Base-by-base conservation (phyloP, 2,329 filamentous ascomycete species). In the Colletotrichum higginsianum region DNA sequence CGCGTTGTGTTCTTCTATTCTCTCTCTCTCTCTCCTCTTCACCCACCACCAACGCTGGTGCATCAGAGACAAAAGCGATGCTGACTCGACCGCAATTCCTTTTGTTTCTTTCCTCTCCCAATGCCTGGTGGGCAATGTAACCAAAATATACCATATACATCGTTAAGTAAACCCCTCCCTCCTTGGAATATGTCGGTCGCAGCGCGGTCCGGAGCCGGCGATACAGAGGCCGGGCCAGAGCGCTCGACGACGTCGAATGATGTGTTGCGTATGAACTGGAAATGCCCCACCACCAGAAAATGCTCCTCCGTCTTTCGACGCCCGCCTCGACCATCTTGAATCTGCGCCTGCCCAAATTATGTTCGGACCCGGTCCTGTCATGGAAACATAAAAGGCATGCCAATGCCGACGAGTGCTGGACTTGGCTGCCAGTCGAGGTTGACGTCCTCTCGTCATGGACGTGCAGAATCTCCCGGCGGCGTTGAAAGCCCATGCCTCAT, bases 311-410 rank as follows among this genome's bases (percentile, higher is more conserved):
- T 77, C 78, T 57, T 79, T 71, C 79, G 47, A 79, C 63, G 46
- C 70, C 74, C n/a, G 87, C 82, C 66, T 86, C 82, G 46, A 89
- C 84, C 49, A 79, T 76, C 58, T 89, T 89, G 60, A 85, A 81
- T 75, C 88, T 90, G 78, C 81, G 82, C 74, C 90, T 81, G 7
- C 90, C 90, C 88, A 93, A 55, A 71, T 68, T 69, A 64, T 63
- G 65, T 58, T 64, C 47, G 46, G 69, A 53, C 53, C 53, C 58
- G 47, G 46, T 64, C 69, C 53, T 63, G 65, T 71, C 65, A 64
- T 71, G 62, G 64, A 60, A n/a, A 61, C 56, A 61, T 21, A 58
- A 26, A 42, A 44, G 35, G 8, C 15, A 46, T 42, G 65, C 65
- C 69, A 23, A 47, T 18, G 58, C 30, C 47, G 69, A 58, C 30